Percentiles rank a stretch among this genome's conserved stretches.
Conservation (phyloP, 192 early-diverging fungal species). For the Linnemannia exigua region DNA sequence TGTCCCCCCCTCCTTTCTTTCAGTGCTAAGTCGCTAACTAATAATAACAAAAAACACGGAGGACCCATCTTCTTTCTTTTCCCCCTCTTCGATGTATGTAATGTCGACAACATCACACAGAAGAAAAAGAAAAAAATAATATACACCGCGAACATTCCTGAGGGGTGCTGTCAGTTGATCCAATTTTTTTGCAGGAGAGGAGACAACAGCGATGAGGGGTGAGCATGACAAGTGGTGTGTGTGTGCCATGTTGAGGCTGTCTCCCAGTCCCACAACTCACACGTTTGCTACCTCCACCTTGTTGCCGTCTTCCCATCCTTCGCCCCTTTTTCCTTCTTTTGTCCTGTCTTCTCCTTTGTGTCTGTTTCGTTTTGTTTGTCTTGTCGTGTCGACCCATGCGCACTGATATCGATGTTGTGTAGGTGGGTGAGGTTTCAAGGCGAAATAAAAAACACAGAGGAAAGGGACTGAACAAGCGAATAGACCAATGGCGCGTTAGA, state of each 20-base stretch:
- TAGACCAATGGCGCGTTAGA: background rate
- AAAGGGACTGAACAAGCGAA: background rate
- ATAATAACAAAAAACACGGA: background rate
- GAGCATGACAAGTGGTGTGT: background rate
- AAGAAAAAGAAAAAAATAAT: background rate
- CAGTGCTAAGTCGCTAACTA: background rate
- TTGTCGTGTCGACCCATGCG: background rate
- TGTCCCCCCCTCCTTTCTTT: background rate
- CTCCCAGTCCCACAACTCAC: background rate
- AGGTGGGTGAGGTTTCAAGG: background rate
- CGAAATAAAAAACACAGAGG: background rate
- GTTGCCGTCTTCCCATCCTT: background rate
- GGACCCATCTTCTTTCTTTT: background rate
- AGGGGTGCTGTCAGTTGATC: background rate
- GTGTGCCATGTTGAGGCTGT: background rate
- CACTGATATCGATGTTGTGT: background rate
- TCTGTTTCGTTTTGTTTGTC: too few relatives aligned
- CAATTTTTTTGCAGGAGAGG: constrained; percentile 2
- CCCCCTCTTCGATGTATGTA: background rate
- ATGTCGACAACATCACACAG: too few relatives aligned
- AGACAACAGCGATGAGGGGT: background rate
- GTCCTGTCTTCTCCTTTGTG: background rate
- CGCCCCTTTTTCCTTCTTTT: background rate
- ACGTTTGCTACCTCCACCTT: background rate
- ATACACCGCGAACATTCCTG: background rate